Conservation (phyloP, 129 eudicot genomes). For the Lonicera japonica region DNA sequence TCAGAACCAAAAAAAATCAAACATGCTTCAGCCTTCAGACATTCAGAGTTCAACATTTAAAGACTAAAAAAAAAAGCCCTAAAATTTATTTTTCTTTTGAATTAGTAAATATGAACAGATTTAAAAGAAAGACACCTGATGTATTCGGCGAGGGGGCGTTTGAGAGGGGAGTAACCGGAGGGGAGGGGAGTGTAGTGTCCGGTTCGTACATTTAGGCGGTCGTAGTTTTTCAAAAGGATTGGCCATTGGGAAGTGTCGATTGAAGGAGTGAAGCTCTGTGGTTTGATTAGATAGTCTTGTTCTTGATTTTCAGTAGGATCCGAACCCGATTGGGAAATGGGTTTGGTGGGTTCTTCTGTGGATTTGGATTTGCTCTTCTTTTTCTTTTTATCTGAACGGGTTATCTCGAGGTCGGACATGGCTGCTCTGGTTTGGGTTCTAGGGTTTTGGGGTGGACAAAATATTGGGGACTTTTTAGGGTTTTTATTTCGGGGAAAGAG, state of each 20-base stretch:
- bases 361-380: conserved; percentile 36
- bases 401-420: conserved; percentile 55
- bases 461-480: neutral
- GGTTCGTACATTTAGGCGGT: conserved; percentile 68
- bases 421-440: conserved; percentile 29
- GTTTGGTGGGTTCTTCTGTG: conserved; percentile 5
- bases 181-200: conserved; percentile 97
- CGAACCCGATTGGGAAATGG: conserved; percentile 1
- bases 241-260: conserved; percentile 82
- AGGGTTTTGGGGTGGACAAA: conserved; percentile 4
- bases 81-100: too few species aligned
- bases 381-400: conserved; percentile 58
- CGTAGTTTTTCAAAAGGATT: conserved; percentile 76
- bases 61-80: too few species aligned
- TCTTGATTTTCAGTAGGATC: neutral
- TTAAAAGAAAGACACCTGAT: too few species aligned
- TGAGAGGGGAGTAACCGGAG: conserved; percentile 79
- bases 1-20: too few species aligned
- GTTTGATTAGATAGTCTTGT: conserved; percentile 62
- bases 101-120: too few species aligned
- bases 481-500: neutral
- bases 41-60: too few species aligned
- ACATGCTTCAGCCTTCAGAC: too few species aligned
- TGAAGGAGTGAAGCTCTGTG: conserved; percentile 61
- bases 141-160: conserved; percentile 74